Conservation (phyloP, 306 rosid species). For the Pterocarpus macrocarpus region DNA sequence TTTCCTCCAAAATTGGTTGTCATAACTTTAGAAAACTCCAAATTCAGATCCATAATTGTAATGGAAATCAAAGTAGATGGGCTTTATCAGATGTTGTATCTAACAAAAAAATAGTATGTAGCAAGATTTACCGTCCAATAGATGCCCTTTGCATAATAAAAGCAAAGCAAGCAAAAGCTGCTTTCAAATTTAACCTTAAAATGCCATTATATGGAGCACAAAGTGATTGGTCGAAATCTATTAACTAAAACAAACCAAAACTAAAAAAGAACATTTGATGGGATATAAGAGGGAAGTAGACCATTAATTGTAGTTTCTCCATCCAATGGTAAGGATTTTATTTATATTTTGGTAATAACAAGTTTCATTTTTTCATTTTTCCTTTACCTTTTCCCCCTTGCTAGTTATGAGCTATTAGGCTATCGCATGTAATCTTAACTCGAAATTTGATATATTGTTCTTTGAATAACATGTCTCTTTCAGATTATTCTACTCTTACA, state of each 20-base stretch:
- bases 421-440: neutral
- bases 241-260: constrained; percentile 42
- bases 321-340: constrained; percentile 31
- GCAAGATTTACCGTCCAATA: constrained; percentile 8
- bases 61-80: neutral
- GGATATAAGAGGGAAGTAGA: constrained; percentile 33
- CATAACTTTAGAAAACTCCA: constrained; percentile 42
- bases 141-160: constrained; percentile 1
- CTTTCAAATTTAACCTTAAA: constrained; percentile 41
- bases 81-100: neutral
- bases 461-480: constrained; percentile 28
- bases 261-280: constrained; percentile 43
- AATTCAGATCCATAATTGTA: constrained; percentile 31
- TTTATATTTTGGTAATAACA: neutral
- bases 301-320: constrained; percentile 27
- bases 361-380: neutral
- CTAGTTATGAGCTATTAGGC: neutral
- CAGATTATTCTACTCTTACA: constrained; percentile 41
- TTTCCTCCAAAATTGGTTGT: neutral
- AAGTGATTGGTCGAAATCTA: constrained; percentile 48
- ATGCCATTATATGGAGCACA: constrained; percentile 25
- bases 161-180: constrained; percentile 4
- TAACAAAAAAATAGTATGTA: constrained; percentile 9
- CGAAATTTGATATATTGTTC: constrained; percentile 11
- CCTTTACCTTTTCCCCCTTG: neutral